These are phyloP conservation scores for Debaryomyces castellii DNA, from an alignment of 805 yeast genomes.

Conservation along the genomic window DNA sequence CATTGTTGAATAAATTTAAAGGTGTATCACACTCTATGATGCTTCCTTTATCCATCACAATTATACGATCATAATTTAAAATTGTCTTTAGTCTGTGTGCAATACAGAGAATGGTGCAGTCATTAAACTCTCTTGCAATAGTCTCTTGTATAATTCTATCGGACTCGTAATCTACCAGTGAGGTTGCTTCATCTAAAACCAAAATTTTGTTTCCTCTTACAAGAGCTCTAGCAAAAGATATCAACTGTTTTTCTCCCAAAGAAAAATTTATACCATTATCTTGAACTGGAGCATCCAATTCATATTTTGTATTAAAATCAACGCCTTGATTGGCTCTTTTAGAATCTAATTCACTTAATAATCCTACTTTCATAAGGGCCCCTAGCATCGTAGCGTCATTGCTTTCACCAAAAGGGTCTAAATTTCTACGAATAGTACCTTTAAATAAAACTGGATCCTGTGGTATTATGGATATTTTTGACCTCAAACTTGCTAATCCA, in stretches of 20 bases:
- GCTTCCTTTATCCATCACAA: slow-evolving; percentile 35
- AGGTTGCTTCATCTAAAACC: slow-evolving; percentile 41
- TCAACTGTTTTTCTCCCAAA: slow-evolving; percentile 38
- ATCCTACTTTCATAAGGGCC: slow-evolving; percentile 51
- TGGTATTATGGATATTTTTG: slow-evolving; percentile 59
- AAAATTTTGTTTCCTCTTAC: slow-evolving; percentile 36
- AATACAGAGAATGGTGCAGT: slow-evolving; percentile 38
- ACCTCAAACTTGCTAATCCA: slow-evolving; percentile 52
- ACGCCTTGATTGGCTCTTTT: slow-evolving; percentile 8
- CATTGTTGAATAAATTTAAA: slow-evolving; percentile 25
- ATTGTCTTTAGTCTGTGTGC: slow-evolving; percentile 42
- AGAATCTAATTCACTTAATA: slow-evolving; percentile 29
- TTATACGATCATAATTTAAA: slow-evolving; percentile 33
- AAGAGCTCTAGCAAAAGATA: slow-evolving; percentile 39
- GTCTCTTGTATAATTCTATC: slow-evolving; percentile 37
- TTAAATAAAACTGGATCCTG: slow-evolving; percentile 65
- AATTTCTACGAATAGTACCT: slow-evolving; percentile 53
- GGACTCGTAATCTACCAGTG: slow-evolving; percentile 40
- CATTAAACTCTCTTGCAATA: slow-evolving; percentile 29
- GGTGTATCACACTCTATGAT: slow-evolving; percentile 38
- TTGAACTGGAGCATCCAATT: slow-evolving; percentile 34
- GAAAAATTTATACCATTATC: slow-evolving; percentile 39
- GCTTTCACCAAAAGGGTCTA: slow-evolving; percentile 57
- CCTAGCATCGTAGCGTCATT: slow-evolving; percentile 53
- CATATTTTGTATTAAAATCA: slow-evolving; percentile 29